Conservation (phyloP, 768 basidiomycete species). For the Kwoniella heveanensis region DNA sequence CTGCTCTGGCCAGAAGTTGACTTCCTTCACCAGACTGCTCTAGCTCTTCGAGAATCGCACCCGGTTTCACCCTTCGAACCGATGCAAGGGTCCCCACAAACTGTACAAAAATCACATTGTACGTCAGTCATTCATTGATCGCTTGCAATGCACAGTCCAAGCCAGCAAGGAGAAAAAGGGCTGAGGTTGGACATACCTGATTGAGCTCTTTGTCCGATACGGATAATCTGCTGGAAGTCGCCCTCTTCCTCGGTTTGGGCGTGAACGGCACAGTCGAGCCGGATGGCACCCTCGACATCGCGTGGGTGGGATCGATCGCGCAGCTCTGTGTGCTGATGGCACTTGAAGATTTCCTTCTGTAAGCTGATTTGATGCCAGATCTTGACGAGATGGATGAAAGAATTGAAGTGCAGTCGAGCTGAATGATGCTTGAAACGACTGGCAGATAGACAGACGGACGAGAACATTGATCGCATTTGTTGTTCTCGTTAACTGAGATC, state of each 20-base stretch:
- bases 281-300: constrained; percentile 20
- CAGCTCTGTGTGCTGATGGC: too few species aligned
- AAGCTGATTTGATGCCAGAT: too few species aligned
- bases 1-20: constrained; percentile 23
- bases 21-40: constrained; percentile 45
- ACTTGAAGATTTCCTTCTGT: too few species aligned
- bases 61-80: constrained; percentile 44
- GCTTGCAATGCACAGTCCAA: too few species aligned
- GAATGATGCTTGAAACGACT: too few species aligned
- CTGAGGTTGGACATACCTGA: constrained; percentile 37
- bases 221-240: constrained; percentile 28
- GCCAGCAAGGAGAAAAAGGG: constrained; percentile 16
- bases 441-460: background rate
- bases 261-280: constrained; percentile 50
- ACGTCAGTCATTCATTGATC: background rate
- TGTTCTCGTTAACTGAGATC: background rate
- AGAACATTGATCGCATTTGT: constrained; percentile 1
- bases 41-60: constrained; percentile 47
- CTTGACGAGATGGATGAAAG: too few species aligned
- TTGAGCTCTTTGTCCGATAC: constrained; percentile 40
- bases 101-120: constrained; percentile 11
- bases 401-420: too few species aligned
- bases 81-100: constrained; percentile 51
- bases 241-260: constrained; percentile 39
- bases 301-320: too few species aligned